Percentiles rank a stretch among this genome's conserved stretches.
Evolutionary conservation across 2,329 filamentous ascomycete genomes (phyloP).

Genomic region (Aspergillus ustus): DNA sequence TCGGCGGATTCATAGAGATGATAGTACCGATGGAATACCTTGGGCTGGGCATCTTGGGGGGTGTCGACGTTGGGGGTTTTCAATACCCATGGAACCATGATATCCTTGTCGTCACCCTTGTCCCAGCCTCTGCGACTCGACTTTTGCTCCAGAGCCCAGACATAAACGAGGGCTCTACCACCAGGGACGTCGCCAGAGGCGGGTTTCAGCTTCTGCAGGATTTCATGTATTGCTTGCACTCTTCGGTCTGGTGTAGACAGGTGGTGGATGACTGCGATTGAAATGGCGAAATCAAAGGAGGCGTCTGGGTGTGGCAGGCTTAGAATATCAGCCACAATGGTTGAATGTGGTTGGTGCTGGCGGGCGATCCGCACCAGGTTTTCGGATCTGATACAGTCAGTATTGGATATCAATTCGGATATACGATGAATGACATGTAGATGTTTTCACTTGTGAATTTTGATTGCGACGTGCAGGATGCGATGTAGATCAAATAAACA

Average conservation of each 20-base stretch:
- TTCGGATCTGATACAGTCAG: slow-evolving; percentile 53
- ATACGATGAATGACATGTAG: not conserved
- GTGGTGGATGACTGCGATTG: slow-evolving; percentile 93
- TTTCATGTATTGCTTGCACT: slow-evolving; percentile 70
- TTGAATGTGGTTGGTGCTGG: slow-evolving; percentile 65
- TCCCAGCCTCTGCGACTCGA: slow-evolving; percentile 87
- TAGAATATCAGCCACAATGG: slow-evolving; percentile 80
- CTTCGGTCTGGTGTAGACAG: slow-evolving; percentile 77
- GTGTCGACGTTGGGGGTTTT: slow-evolving; percentile 50
- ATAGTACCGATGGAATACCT: slow-evolving; percentile 81
- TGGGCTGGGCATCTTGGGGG: slow-evolving; percentile 35
- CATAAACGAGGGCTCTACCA: slow-evolving; percentile 80
- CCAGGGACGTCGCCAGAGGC: slow-evolving; percentile 33
- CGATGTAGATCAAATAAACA: slow-evolving; percentile 19
- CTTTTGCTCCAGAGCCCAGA: slow-evolving; percentile 95
- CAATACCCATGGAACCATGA: slow-evolving; percentile 95
- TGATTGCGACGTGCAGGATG: slow-evolving; percentile 18
- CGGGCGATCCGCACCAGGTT: slow-evolving; percentile 63
- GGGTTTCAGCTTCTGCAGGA: slow-evolving; percentile 68
- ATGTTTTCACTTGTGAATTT: not conserved
- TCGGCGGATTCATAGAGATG: slow-evolving; percentile 89
- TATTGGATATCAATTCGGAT: not conserved
- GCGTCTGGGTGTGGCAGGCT: slow-evolving; percentile 73
- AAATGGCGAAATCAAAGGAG: slow-evolving; percentile 84
- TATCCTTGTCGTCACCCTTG: slow-evolving; percentile 80